Percentiles rank a stretch among this genome's conserved stretches.
Conservation (phyloP, 2,329 filamentous ascomycete species). For the Cryoendolithus antarcticus region DNA sequence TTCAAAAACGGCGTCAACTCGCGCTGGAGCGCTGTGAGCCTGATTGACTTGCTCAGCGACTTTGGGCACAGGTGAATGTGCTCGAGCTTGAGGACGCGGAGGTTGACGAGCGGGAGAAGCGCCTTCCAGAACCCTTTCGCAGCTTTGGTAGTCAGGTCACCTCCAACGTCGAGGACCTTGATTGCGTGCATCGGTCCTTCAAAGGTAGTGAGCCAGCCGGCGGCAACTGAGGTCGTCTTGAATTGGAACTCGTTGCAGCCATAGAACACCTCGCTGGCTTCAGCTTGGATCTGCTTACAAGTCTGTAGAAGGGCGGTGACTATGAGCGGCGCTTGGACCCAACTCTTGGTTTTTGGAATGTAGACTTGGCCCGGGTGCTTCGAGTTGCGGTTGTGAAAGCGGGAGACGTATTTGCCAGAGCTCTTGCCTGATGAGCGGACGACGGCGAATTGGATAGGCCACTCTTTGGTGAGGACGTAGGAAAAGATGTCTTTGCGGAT, state of each 20-base stretch:
- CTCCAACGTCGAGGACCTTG: too few species aligned
- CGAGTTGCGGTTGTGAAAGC: background rate
- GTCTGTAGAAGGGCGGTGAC: slow-evolving; percentile 5
- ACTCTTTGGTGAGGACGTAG: slow-evolving; percentile 5
- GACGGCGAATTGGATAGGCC: slow-evolving; percentile 1
- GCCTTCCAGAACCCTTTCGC: too few species aligned
- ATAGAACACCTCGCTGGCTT: slow-evolving; percentile 8
- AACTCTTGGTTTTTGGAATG: background rate
- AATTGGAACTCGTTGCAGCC: slow-evolving; percentile 4
- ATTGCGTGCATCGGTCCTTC: too few species aligned
- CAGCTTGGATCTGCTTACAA: slow-evolving; percentile 7
- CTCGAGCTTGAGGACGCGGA: too few species aligned
- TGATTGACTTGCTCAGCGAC: too few species aligned
- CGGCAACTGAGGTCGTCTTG: background rate
- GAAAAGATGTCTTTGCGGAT: slow-evolving; percentile 8
- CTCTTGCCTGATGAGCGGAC: background rate
- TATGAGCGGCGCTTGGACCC: slow-evolving; percentile 1
- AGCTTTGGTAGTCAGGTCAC: too few species aligned
- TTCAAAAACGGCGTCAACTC: too few species aligned
- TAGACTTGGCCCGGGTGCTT: slow-evolving; percentile 1
- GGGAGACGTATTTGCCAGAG: background rate
- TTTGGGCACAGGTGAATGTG: too few species aligned
- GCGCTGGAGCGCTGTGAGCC: too few species aligned
- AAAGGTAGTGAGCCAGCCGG: too few species aligned
- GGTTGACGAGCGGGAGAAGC: too few species aligned